Evolutionary conservation across 805 yeast genomes (phyloP).

Genomic region (Dipodascus albidus): DNA sequence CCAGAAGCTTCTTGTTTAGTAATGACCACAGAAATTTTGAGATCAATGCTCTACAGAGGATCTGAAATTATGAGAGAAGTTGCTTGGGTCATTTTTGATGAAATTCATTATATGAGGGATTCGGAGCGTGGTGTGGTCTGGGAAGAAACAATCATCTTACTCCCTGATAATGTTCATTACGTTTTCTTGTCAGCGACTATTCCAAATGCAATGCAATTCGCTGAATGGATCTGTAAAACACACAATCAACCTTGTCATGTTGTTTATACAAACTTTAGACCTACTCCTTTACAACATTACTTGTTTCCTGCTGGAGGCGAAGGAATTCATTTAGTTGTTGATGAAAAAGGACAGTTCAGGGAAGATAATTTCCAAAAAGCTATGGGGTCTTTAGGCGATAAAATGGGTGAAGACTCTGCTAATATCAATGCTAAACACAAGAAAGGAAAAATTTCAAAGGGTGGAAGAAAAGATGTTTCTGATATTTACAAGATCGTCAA

Average conservation of each 20-base stretch:
- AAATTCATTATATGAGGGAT: constrained; percentile 97
- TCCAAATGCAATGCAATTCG: constrained; percentile 97
- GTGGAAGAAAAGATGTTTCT: constrained; percentile 67
- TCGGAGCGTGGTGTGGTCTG: constrained; percentile 97
- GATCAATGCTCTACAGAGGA: constrained; percentile 95
- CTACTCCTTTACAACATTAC: constrained; percentile 96
- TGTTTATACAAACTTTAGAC: constrained; percentile 97
- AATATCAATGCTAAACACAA: constrained; percentile 53
- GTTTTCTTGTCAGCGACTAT: constrained; percentile 93
- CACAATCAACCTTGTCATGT: constrained; percentile 97
- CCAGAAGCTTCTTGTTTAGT: constrained; percentile 98
- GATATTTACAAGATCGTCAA: constrained; percentile 94
- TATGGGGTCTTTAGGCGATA: constrained; percentile 83
- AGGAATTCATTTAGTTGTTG: constrained; percentile 95
- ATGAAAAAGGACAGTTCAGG: constrained; percentile 89
- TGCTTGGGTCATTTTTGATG: constrained; percentile 97
- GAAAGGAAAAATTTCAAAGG: constrained; percentile 74
- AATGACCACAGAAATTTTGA: constrained; percentile 96
- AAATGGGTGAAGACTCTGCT: constrained; percentile 73
- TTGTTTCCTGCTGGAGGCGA: constrained; percentile 97
- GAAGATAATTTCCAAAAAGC: constrained; percentile 98
- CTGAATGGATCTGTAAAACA: constrained; percentile 95
- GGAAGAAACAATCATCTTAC: constrained; percentile 94
- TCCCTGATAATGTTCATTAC: constrained; percentile 93
- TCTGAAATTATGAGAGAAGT: constrained; percentile 98